Base-by-base conservation (phyloP, 345 rosid genomes). In the Eucalyptus marginata region DNA sequence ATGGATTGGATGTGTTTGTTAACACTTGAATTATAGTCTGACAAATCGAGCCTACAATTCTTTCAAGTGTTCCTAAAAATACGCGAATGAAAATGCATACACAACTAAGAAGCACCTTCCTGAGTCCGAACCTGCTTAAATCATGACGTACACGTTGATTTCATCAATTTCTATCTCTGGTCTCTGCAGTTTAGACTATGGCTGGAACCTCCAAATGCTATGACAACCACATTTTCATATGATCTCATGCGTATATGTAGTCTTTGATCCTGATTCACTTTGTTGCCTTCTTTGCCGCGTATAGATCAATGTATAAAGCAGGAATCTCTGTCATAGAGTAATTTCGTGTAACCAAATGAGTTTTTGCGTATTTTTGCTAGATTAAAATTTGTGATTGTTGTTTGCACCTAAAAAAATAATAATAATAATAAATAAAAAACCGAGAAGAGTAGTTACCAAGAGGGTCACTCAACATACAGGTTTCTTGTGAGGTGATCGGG, bases 371-470 rank as follows among this genome's bases (percentile, higher is more conserved):
- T 59, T 13, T 59, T 27, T 59, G 68, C 68, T 59, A 59, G 31
- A 27, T 27, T 11, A 27, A 27, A 27, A 59, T 27, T 59, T 13
- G 31, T 59, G 31, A 59, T 59, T 27, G 31, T 12, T 27, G 68
- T 59, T 59, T 27, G 16, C 31, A 59, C 27, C 31, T 59, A 0
- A 59, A 5, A 11, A 56, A 27, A 40, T 40, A 40, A 4, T 1
- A 59, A 11, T 1, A 58, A 24, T 4, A 58, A 24, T 4, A 5
- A 12, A 27, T 0, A 27, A 59, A 52, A 0, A 59, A 11, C 31
- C 4, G 31, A 59, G 68, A 59, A 59, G 68, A 59, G 31, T 59
- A 59, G 68, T 59, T 27, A 59, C 16, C 66, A 2, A 59, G 2
- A 27, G 66, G 13, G 31, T 59, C 66, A 27, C 31, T 59, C 66